These are phyloP conservation scores for Darksidea phi DNA, from an alignment of 495 filamentous ascomycete genomes.

Conservation along the genomic window DNA sequence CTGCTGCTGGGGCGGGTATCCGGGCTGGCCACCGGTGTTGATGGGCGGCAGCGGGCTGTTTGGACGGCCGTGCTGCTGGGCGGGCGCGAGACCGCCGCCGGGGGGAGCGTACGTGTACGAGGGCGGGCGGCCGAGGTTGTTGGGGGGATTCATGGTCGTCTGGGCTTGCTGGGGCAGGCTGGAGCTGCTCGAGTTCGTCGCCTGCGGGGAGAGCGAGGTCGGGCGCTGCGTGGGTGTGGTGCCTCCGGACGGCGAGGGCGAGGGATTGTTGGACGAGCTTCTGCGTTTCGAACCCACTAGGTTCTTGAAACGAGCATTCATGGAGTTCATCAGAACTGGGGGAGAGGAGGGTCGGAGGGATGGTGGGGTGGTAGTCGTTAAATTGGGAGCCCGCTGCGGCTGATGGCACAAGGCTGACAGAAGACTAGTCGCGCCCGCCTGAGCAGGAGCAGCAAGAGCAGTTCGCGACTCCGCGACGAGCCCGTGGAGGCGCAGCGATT, in stretches of 20 bases:
- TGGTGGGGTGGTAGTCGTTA: neutral
- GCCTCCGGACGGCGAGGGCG: constrained; percentile 30
- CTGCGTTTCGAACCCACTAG: constrained; percentile 42
- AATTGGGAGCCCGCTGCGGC: neutral
- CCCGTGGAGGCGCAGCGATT: neutral
- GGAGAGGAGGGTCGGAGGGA: constrained; percentile 16
- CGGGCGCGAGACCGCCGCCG: constrained; percentile 31
- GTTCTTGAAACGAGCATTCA: constrained; percentile 43
- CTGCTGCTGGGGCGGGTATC: constrained; percentile 21
- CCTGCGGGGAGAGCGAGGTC: constrained; percentile 37
- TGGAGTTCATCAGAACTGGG: constrained; percentile 37
- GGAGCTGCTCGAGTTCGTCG: constrained; percentile 31
- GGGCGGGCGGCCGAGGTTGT: constrained; percentile 44
- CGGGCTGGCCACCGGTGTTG: constrained; percentile 23
- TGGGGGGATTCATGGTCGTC: constrained; percentile 41
- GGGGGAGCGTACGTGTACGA: constrained; percentile 46
- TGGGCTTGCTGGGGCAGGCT: constrained; percentile 24
- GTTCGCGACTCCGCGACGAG: neutral
- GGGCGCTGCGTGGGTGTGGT: constrained; percentile 30
- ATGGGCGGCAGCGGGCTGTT: constrained; percentile 39
- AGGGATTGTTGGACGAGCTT: constrained; percentile 39
- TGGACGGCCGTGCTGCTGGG: constrained; percentile 40
- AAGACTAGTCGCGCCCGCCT: neutral
- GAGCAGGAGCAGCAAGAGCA: neutral
- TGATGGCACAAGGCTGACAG: constrained; percentile 3